phyloP scores from a whole-genome alignment of 1,284 basidiomycete genomes.

The Leccinum subrobustum region DNA sequence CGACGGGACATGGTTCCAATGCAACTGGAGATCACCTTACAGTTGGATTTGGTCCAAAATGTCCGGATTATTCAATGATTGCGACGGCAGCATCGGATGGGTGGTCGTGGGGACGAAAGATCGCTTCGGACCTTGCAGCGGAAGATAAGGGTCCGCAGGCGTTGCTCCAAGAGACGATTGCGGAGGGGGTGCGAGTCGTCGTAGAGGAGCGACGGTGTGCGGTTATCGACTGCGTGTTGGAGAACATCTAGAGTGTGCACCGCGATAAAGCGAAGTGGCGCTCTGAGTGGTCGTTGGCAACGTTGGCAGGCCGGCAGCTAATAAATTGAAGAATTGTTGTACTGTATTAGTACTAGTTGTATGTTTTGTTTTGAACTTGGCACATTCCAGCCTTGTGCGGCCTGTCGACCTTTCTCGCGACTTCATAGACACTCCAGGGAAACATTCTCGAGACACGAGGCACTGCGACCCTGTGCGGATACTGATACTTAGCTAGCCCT shows the following conservation, averaged over 20 bases:
- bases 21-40: conserved; percentile 50
- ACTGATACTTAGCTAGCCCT: neutral
- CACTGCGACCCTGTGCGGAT: neutral
- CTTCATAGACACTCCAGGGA: neutral
- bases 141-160: conserved; percentile 18
- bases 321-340: neutral
- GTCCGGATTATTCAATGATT: conserved; percentile 59
- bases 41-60: conserved; percentile 63
- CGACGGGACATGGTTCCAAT: conserved; percentile 51
- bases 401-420: neutral
- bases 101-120: conserved; percentile 58
- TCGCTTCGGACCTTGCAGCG: conserved; percentile 29
- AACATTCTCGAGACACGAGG: neutral
- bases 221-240: conserved; percentile 54
- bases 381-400: neutral
- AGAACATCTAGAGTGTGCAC: conserved; percentile 33
- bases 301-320: too few species aligned
- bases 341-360: neutral
- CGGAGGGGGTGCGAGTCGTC: conserved; percentile 54
- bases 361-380: neutral
- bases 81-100: conserved; percentile 62
- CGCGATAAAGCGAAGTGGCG: neutral
- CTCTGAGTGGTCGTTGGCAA: neutral
- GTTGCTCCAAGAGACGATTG: conserved; percentile 42
- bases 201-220: conserved; percentile 60